Percentiles rank a stretch among this genome's conserved stretches.
Conservation (phyloP, 2,329 filamentous ascomycete species). For the Myriosclerotinia scirpicola region DNA sequence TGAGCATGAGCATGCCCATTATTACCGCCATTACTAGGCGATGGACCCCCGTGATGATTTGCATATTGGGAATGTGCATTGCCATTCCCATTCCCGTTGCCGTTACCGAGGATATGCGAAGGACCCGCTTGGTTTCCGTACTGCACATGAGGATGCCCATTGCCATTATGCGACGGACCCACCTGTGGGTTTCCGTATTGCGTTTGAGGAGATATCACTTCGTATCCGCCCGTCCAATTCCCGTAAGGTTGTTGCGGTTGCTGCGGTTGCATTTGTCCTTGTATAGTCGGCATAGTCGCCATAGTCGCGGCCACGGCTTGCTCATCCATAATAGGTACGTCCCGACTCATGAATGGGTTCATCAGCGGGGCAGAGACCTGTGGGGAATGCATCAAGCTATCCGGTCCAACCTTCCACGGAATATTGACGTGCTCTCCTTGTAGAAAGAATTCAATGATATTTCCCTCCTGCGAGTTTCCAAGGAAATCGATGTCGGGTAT, state of each 20-base stretch:
- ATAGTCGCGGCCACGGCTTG: not conserved
- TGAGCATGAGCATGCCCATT: not conserved
- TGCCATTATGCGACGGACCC: not conserved
- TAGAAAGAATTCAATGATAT: slow-evolving; percentile 13
- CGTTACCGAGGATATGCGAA: not conserved
- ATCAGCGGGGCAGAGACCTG: slow-evolving; percentile 10
- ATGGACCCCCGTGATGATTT: not conserved
- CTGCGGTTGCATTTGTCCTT: slow-evolving; percentile 5
- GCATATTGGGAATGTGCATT: not conserved
- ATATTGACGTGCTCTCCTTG: slow-evolving; percentile 1
- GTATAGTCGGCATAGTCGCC: not conserved
- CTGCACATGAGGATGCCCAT: not conserved
- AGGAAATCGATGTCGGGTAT: slow-evolving; percentile 11
- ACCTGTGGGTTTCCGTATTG: not conserved
- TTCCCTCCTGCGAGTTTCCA: slow-evolving; percentile 2
- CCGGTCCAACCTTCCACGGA: slow-evolving; percentile 11
- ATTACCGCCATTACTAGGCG: not conserved
- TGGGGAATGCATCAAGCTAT: not conserved
- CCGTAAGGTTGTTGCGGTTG: slow-evolving; percentile 5
- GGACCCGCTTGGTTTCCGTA: not conserved
- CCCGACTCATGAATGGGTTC: not conserved
- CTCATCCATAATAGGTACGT: not conserved
- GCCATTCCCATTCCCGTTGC: not conserved
- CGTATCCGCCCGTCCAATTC: slow-evolving; percentile 19
- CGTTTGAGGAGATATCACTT: not conserved